phyloP scores from a whole-genome alignment of 257 asterid species.

The Cruciata laevipes region DNA sequence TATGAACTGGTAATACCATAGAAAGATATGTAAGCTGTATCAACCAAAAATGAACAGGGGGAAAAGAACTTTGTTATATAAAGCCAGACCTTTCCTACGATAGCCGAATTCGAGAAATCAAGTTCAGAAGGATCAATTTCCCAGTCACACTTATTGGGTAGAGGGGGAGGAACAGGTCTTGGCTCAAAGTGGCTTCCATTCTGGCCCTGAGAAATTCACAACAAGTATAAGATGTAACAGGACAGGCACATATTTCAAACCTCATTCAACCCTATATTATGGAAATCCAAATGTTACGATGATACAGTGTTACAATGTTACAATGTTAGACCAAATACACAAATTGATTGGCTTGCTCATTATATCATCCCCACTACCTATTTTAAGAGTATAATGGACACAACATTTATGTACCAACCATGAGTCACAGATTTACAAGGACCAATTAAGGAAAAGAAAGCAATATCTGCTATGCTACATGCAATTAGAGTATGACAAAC shows the following conservation, averaged over 20 bases:
- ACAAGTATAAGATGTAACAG: slow-evolving; percentile 10
- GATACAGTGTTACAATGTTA: background rate
- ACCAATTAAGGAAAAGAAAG: background rate
- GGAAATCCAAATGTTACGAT: background rate
- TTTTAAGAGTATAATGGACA: background rate
- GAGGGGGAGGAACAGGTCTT: slow-evolving; percentile 81
- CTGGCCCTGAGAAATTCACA: slow-evolving; percentile 59
- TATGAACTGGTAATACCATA: background rate
- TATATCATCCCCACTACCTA: background rate
- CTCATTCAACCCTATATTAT: background rate
- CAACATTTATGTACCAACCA: background rate
- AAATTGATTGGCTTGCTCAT: slow-evolving; percentile 6
- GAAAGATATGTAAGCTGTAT: background rate
- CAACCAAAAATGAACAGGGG: background rate
- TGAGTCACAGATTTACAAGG: background rate
- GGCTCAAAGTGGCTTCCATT: slow-evolving; percentile 99
- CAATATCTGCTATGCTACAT: background rate
- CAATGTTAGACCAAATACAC: background rate
- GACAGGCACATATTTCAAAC: slow-evolving; percentile 3
- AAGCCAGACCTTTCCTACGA: slow-evolving; percentile 75
- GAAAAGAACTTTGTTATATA: background rate
- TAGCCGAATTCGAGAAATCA: slow-evolving; percentile 64
- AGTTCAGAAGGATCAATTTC: slow-evolving; percentile 88
- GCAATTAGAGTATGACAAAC: too few species aligned
- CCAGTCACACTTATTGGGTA: slow-evolving; percentile 97